Conservation (phyloP, 495 filamentous ascomycete genomes). For the Trichoderma parareesei region DNA sequence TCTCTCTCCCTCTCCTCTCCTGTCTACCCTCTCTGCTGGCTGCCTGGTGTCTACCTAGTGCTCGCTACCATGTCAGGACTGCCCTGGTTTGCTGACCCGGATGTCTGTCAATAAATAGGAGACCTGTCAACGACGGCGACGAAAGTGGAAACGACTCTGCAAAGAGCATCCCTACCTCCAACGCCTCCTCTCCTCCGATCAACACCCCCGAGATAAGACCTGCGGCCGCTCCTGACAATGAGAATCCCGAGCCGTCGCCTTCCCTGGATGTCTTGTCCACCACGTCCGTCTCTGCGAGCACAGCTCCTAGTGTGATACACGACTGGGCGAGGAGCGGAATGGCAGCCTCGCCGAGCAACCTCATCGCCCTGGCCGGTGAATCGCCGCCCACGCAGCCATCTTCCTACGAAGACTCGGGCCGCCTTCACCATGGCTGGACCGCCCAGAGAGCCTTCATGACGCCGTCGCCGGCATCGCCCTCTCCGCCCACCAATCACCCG, state of each 20-base stretch:
- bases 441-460: constrained; percentile 30
- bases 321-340: constrained; percentile 44
- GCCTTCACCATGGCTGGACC: constrained; percentile 33
- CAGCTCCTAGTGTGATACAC: constrained; percentile 35
- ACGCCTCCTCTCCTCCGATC: constrained; percentile 30
- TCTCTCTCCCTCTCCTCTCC: too few species aligned
- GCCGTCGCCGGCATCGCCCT: constrained; percentile 36
- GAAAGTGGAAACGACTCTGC: constrained; percentile 13
- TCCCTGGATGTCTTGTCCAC: constrained; percentile 37
- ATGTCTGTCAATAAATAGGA: constrained; percentile 14
- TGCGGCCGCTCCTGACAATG: constrained; percentile 27
- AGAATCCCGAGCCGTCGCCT: constrained; percentile 31
- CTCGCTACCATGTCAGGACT: background rate
- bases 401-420: constrained; percentile 44
- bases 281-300: constrained; percentile 38
- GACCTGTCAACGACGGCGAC: constrained; percentile 26
- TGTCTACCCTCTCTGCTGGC: too few species aligned
- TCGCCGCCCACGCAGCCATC: constrained; percentile 46
- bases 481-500: constrained; percentile 33
- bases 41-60: too few species aligned
- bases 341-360: constrained; percentile 47
- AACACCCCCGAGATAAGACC: constrained; percentile 37
- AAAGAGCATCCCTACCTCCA: constrained; percentile 28
- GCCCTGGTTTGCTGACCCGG: background rate
- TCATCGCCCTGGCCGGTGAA: constrained; percentile 46